Evolutionary conservation across 192 early-diverging fungal genomes (phyloP), one percentile per base, ranked within the genome.

Genomic region (Coemansia sp.): DNA sequence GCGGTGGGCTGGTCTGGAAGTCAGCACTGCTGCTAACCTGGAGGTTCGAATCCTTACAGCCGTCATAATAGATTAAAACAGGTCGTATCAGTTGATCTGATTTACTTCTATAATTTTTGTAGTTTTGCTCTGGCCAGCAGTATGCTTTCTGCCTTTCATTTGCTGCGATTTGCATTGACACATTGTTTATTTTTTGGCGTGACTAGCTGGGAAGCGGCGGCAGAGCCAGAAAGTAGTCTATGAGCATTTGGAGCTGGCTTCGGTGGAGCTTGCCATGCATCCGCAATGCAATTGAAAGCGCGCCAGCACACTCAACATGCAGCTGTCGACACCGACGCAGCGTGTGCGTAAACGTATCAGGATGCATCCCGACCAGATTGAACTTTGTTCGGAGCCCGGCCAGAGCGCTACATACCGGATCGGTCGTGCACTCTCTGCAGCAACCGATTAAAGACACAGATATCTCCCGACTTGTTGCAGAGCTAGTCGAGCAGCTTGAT

Each of bases 41-140:
- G 67, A 39, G 74, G 74, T 76, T 72, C 75, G 75, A 78, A 22
- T 69, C 75, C 75, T 56, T 56, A 35, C 53, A 56, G 60, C 17
- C n/a, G 67, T 57, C 56, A 39, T 73, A 79, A 70, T 79, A 79
- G 77, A 79, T 68, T 73, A 67, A 65, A 73, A 72, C 67, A 69
- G 62, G 60, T 79, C 70, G 57, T 49, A 68, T 58, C 26, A 22
- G 22, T 35, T 54, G 62, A 65, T 69, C 68, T 69, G 67, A 59
- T 72, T 67, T 68, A 67, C 23, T 58, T 72, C 65, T 65, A 68
- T 72, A 75, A 52, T 22, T 75, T 75, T 75, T 59, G 56, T 37
- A 35, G 2, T 21, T 26, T 57, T 57, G 27, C 10, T 37, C n/a
- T 31, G 29, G 11, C 6, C 8, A 16, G 16, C 19, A 5, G 47